These are phyloP conservation scores for Calonectria hawksworthii DNA, from an alignment of 2,329 filamentous ascomycete species.

Conservation along the genomic window DNA sequence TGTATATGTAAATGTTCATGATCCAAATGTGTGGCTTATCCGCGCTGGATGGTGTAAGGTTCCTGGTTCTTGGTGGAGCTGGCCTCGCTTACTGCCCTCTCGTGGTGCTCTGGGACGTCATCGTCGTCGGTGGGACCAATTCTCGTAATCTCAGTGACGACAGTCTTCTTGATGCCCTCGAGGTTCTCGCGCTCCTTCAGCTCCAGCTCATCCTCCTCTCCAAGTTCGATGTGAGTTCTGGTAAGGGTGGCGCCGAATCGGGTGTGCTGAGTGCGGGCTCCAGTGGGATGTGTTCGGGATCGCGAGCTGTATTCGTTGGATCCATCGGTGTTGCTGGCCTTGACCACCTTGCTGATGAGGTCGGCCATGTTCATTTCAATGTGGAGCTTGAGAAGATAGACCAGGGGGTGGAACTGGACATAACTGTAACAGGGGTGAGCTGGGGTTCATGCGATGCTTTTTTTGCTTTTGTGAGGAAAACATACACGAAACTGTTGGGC, in stretches of 20 bases:
- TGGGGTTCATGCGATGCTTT: not conserved
- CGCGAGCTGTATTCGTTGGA: slow-evolving; percentile 34
- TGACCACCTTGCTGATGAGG: slow-evolving; percentile 45
- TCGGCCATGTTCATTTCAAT: slow-evolving; percentile 50
- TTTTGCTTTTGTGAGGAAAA: not conserved
- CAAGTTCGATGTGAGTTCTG: slow-evolving; percentile 40
- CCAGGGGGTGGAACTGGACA: slow-evolving; percentile 47
- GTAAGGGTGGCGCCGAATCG: slow-evolving; percentile 32
- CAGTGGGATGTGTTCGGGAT: slow-evolving; percentile 21
- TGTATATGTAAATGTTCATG: slow-evolving; percentile 17
- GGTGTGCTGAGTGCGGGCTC: slow-evolving; percentile 25
- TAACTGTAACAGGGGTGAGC: slow-evolving; percentile 34
- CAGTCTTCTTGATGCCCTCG: slow-evolving; percentile 34
- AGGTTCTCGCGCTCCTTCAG: slow-evolving; percentile 32
- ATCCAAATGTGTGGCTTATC: slow-evolving; percentile 23
- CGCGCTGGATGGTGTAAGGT: slow-evolving; percentile 38
- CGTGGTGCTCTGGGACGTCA: slow-evolving; percentile 42
- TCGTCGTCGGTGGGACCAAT: slow-evolving; percentile 21
- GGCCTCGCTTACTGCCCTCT: slow-evolving; percentile 44
- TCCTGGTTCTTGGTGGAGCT: slow-evolving; percentile 41
- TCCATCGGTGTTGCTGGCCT: slow-evolving; percentile 39
- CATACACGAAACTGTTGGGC: slow-evolving; percentile 46
- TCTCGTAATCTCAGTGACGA: slow-evolving; percentile 28
- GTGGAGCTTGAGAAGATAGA: slow-evolving; percentile 46
- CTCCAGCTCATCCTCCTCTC: slow-evolving; percentile 36